Evolutionary conservation across 1,284 basidiomycete species (phyloP), one percentile per base, ranked within the genome.

Genomic region (Rhizoctonia solani): DNA sequence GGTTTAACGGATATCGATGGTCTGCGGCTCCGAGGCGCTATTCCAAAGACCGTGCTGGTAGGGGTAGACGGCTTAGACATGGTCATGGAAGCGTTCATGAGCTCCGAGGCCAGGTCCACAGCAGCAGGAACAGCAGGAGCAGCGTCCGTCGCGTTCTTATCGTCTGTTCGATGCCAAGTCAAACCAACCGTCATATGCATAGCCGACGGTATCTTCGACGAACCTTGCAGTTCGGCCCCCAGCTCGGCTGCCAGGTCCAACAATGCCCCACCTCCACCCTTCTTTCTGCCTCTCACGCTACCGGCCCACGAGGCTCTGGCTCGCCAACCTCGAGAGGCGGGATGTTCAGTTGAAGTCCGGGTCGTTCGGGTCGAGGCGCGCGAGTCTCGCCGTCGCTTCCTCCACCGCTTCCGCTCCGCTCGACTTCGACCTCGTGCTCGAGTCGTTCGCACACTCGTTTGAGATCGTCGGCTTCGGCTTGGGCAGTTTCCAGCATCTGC

Each of bases 371-470:
- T n/a, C n/a, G n/a, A n/a, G n/a, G n/a, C n/a, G n/a, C n/a, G n/a
- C 37, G 37, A 8, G 8, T 39, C 37, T 39, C 37, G n/a, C n/a
- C n/a, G n/a, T n/a, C n/a, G n/a, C n/a, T n/a, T n/a, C n/a, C n/a
- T n/a, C n/a, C n/a, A n/a, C n/a, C n/a, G n/a, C n/a, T n/a, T n/a
- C n/a, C n/a, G n/a, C n/a, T 32, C 8, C 44, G 44, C 19, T 46
- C 44, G 44, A 19, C 44, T 47, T 69, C 70, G 19, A 66, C 50
- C 47, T 71, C 70, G 42, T 69, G 66, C n/a, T 69, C 70, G 34
- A 71, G 41, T n/a, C 66, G 66, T 42, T 71, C 70, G 41, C 68
- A 68, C 9, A 71, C 65, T 13, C 65, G 68, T 16, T 71, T 68
- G 25, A 59, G 53, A 2, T 71, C 70, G 23, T 71, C 70, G 29